Evolutionary conservation across 2,329 filamentous ascomycete species (phyloP).

Genomic region (Colletotrichum filicis): DNA sequence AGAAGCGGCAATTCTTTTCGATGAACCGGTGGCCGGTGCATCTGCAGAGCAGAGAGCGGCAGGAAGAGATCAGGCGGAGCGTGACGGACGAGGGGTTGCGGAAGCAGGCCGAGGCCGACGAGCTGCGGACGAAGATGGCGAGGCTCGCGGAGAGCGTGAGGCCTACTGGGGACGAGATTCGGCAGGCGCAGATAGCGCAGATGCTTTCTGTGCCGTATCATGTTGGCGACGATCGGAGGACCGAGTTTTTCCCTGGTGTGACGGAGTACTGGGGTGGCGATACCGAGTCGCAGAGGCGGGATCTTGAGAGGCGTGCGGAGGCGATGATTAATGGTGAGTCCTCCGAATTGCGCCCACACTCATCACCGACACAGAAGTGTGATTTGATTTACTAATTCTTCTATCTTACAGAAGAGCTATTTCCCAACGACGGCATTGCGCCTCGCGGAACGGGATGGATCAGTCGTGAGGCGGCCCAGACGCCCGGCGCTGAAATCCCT

Average conservation of each 20-base stretch:
- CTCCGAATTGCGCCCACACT: no score
- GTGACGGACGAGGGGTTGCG: neutral
- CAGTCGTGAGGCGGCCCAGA: neutral
- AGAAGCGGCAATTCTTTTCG: constrained; percentile 51
- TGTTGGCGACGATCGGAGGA: constrained; percentile 10
- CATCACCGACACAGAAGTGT: no score
- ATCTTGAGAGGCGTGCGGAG: constrained; percentile 37
- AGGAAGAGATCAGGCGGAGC: constrained; percentile 40
- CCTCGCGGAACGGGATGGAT: neutral
- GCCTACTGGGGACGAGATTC: constrained; percentile 2
- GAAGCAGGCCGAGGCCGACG: neutral
- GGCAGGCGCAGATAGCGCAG: neutral
- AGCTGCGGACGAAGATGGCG: neutral
- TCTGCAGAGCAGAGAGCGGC: constrained; percentile 47
- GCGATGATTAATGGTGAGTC: constrained; percentile 37
- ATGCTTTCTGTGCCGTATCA: constrained; percentile 60
- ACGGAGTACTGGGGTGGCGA: constrained; percentile 44
- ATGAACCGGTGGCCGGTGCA: constrained; percentile 60
- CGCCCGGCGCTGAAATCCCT: neutral
- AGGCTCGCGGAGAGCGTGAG: neutral
- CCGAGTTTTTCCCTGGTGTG: constrained; percentile 39
- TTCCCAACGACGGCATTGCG: constrained; percentile 1
- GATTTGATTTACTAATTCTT: neutral
- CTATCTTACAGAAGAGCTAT: neutral
- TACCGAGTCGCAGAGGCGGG: constrained; percentile 42